These are phyloP conservation scores for Tetracladium setigerum DNA, from an alignment of 495 filamentous ascomycete genomes.

Conservation along the genomic window DNA sequence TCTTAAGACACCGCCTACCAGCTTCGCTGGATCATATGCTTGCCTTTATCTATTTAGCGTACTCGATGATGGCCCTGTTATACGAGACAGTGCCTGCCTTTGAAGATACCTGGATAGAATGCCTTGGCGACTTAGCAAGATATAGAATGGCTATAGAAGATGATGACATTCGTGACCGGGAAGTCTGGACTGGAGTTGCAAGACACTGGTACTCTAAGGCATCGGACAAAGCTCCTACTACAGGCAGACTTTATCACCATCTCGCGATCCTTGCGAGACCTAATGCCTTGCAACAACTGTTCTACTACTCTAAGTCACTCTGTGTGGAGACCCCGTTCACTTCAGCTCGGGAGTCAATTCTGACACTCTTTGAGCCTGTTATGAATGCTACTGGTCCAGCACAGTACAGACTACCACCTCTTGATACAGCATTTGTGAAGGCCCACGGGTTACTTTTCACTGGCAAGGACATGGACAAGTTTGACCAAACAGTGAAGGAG, in stretches of 20 bases:
- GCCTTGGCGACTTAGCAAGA: constrained; percentile 66
- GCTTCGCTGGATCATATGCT: constrained; percentile 71
- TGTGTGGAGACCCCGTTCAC: constrained; percentile 17
- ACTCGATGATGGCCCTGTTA: constrained; percentile 72
- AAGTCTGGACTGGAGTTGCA: constrained; percentile 71
- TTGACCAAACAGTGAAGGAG: constrained; percentile 35
- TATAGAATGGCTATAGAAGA: constrained; percentile 72
- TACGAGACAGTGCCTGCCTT: constrained; percentile 70
- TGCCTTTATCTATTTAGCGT: constrained; percentile 67
- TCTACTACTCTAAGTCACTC: constrained; percentile 53
- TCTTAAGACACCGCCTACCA: constrained; percentile 62
- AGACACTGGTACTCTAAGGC: constrained; percentile 77
- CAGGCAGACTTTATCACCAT: constrained; percentile 78
- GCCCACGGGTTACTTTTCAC: constrained; percentile 62
- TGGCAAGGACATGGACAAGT: constrained; percentile 36
- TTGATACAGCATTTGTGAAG: constrained; percentile 49
- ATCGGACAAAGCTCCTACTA: constrained; percentile 58
- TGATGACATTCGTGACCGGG: constrained; percentile 59
- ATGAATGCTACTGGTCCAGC: too few species aligned
- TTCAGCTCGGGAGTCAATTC: constrained; percentile 18
- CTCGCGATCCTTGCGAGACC: constrained; percentile 74
- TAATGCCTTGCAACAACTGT: constrained; percentile 65
- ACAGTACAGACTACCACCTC: constrained; percentile 21
- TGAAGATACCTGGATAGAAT: constrained; percentile 86
- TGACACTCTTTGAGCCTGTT: constrained; percentile 21